Conservation (phyloP, 2,329 filamentous ascomycete genomes). For the Fusarium pseudocircinatum region DNA sequence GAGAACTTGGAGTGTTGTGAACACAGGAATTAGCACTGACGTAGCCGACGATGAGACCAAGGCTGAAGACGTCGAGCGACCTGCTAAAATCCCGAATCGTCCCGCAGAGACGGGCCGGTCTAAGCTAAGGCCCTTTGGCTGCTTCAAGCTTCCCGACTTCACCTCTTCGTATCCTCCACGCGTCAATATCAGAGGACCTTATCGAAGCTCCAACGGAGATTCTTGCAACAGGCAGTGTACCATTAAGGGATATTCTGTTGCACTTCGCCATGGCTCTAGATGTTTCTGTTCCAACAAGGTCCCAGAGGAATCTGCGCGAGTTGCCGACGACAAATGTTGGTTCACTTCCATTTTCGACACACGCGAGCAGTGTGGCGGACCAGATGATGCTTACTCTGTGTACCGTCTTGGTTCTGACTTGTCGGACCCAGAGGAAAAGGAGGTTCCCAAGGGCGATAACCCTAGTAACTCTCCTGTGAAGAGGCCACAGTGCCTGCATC, state of each 20-base stretch:
- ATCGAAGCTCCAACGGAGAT: neutral
- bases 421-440: neutral
- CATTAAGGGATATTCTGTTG: neutral
- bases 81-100: fast-evolving
- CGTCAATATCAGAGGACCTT: neutral
- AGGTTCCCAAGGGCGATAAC: neutral
- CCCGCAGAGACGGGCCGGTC: fast-evolving
- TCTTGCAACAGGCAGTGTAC: neutral
- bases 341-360: neutral
- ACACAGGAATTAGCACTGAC: neutral
- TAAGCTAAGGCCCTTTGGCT: neutral
- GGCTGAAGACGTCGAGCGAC: neutral
- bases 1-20: neutral
- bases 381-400: neutral
- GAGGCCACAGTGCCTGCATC: constrained; percentile 1
- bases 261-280: neutral
- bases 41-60: neutral
- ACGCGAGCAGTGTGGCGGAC: constrained; percentile 2
- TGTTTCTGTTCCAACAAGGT: neutral
- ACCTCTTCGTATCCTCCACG: neutral
- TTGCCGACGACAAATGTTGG: neutral
- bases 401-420: neutral
- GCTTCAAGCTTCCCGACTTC: neutral
- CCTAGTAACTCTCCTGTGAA: neutral
- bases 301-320: neutral